Percentiles rank a stretch among this genome's conserved stretches.
Conservation (phyloP, 306 rosid genomes). For the Hippophae gyantsensis region DNA sequence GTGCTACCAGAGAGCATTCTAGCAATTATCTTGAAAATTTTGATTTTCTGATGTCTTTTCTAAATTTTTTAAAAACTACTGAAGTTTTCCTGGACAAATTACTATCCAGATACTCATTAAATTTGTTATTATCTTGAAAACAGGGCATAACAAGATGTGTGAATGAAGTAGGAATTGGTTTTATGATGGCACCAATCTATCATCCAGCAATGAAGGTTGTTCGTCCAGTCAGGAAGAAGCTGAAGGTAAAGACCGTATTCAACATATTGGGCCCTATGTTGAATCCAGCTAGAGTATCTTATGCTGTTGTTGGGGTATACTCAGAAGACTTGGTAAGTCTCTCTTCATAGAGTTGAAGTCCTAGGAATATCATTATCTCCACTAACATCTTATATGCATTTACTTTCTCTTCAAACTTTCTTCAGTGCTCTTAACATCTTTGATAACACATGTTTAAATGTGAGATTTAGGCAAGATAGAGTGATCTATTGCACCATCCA, state of each 20-base stretch:
- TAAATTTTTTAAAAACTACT: not conserved
- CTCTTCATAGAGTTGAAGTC: conserved; percentile 1
- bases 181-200: conserved; percentile 85
- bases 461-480: too few relatives aligned
- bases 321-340: conserved; percentile 56
- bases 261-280: conserved; percentile 89
- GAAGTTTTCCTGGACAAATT: not conserved
- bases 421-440: too few relatives aligned
- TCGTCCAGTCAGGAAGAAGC: conserved; percentile 68
- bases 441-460: too few relatives aligned
- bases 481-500: too few relatives aligned
- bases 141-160: conserved; percentile 71
- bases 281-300: conserved; percentile 83
- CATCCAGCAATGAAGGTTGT: conserved; percentile 89
- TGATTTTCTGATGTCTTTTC: too few relatives aligned
- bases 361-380: not conserved
- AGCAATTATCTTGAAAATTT: too few relatives aligned
- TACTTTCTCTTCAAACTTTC: not conserved
- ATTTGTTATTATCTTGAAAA: conserved; percentile 19
- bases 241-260: conserved; percentile 75
- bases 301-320: conserved; percentile 93
- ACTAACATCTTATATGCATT: not conserved
- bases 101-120: conserved; percentile 2
- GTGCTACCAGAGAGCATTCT: too few relatives aligned
- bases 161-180: conserved; percentile 77